A percentile compares a stretch with the other conserved stretches of the same genome.
These are phyloP conservation scores for Rhynchosporium secalis DNA, from an alignment of 2,329 filamentous ascomycete species.

Conservation along the genomic window DNA sequence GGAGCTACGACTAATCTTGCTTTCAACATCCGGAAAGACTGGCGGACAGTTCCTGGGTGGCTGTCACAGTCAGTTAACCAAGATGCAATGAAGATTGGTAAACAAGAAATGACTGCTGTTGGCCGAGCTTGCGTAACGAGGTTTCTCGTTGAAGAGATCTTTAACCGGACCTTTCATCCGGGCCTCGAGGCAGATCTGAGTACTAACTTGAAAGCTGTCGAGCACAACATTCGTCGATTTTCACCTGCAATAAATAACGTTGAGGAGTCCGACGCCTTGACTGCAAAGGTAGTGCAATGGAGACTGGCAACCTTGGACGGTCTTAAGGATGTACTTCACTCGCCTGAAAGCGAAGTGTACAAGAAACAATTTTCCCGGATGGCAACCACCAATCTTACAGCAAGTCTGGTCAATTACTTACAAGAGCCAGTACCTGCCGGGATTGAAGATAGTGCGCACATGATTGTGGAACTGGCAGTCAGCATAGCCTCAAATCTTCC, in stretches of 20 bases:
- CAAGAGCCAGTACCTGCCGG: constrained; percentile 75
- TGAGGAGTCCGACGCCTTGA: constrained; percentile 87
- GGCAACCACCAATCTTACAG: constrained; percentile 67
- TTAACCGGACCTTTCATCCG: constrained; percentile 91
- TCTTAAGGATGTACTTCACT: constrained; percentile 69
- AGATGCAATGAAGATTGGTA: constrained; percentile 82
- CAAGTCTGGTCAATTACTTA: constrained; percentile 71
- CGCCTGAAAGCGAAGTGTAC: constrained; percentile 64
- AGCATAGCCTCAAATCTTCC: constrained; percentile 84
- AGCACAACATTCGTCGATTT: constrained; percentile 80
- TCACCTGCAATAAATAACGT: constrained; percentile 72
- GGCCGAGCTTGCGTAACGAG: constrained; percentile 84
- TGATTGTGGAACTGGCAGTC: constrained; percentile 90
- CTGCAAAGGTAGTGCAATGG: constrained; percentile 88
- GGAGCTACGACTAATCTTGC: constrained; percentile 92
- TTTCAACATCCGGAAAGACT: constrained; percentile 95
- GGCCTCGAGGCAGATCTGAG: constrained; percentile 77
- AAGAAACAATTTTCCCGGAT: constrained; percentile 68
- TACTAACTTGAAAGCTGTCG: constrained; percentile 77
- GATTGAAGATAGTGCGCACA: constrained; percentile 82
- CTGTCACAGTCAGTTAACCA: constrained; percentile 77
- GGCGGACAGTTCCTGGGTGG: constrained; percentile 80
- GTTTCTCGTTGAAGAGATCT: constrained; percentile 89
- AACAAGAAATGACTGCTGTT: constrained; percentile 96
- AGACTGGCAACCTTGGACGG: constrained; percentile 91